Evolutionary conservation across 305 asterid species (phyloP).

Genomic region (Solanum aculeatissimum): DNA sequence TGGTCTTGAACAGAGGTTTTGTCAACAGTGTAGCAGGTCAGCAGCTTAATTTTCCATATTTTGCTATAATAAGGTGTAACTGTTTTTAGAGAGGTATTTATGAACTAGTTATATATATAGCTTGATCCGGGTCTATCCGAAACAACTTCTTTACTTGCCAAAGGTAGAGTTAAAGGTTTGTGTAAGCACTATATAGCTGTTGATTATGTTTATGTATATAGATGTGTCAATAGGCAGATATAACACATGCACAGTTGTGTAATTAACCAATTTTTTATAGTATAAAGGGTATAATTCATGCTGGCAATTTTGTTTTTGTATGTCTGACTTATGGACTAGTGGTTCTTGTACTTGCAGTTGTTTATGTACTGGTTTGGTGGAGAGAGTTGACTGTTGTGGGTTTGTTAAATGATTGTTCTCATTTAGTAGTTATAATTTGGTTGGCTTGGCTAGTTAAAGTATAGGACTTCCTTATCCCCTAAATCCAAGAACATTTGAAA

Average conservation of each 20-base stretch:
- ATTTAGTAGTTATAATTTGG: neutral
- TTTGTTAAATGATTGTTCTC: neutral
- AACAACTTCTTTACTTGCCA: too few species aligned
- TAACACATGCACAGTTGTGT: neutral
- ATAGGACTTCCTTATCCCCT: neutral
- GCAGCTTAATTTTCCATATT: slow-evolving; percentile 2
- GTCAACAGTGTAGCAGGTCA: slow-evolving; percentile 62
- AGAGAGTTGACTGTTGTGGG: neutral
- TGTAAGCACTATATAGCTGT: too few species aligned
- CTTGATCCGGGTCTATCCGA: neutral
- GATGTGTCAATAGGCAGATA: neutral
- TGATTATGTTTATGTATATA: too few species aligned
- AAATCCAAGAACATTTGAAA: neutral
- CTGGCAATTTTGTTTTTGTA: neutral
- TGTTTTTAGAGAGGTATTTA: neutral
- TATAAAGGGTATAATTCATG: neutral
- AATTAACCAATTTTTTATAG: neutral
- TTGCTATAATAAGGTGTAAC: neutral
- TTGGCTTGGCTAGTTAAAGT: neutral
- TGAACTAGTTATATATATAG: neutral
- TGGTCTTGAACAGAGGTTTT: slow-evolving; percentile 48
- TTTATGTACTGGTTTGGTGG: neutral
- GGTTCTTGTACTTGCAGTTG: neutral
- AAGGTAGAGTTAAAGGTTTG: too few species aligned
- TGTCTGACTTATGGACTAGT: neutral